Evolutionary conservation across 139 green algal genomes (phyloP), one percentile per base, ranked within the genome.

Genomic region (Diplosphaera chodatii): DNA sequence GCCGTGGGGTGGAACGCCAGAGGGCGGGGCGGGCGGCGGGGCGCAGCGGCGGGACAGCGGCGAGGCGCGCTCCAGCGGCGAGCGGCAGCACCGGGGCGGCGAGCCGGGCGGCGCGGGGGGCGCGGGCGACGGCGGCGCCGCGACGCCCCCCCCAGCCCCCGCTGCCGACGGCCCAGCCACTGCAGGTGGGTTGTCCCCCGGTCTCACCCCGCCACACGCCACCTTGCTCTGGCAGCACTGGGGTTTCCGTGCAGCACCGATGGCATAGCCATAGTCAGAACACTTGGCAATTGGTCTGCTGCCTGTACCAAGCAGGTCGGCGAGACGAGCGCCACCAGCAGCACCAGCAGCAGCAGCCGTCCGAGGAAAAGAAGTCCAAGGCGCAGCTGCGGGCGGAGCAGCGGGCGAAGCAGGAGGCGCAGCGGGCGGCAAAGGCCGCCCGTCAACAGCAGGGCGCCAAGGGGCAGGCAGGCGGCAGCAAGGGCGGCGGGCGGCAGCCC

Each of bases 381-480:
- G 67, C 73, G 64, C 63, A 68, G 1, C 76, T 79, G 63, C 90
- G 88, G 63, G 90, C 91, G 29, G 91, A 97, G 82, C 83, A 90
- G 32, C 74, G 86, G 1, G 93, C 86, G 3, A 69, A 91, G 68
- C 91, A 92, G 81, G 91, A 92, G 75, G 86, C 76, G 64, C 85
- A 94, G 77, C 82, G 89, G 1, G 90, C 90, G 13, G 89, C 88
- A 28, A 96, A 96, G 74, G 89, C 87, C 28, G 84, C 83, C 25
- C 74, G 74, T 21, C 88, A 89, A 64, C 32, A 68, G 40, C 21
- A 64, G 48, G 15, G 18, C 22, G 28, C 32, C 8, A 16, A 18
- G 23, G 18, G 18, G 10, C 55, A 74, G n/a, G 32, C 32, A 15
- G 32, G 41, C 41, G 29, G 33, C 56, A 29, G 30, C 34, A 32